Evolutionary conservation across 2,329 filamentous ascomycete species (phyloP).

Genomic region (Claviceps sp.): DNA sequence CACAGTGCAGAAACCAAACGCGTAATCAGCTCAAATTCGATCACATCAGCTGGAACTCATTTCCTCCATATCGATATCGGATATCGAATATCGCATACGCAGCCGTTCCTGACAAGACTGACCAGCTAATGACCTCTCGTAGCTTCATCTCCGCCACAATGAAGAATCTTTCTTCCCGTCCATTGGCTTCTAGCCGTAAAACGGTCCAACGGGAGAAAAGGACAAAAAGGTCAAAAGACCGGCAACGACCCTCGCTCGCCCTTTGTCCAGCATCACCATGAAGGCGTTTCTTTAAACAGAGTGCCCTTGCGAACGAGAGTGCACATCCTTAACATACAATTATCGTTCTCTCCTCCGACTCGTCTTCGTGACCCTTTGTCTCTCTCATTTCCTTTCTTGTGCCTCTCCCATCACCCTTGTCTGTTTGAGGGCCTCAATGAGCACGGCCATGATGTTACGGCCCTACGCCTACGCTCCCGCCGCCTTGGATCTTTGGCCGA

Average conservation of each 20-base stretch:
- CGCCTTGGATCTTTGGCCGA: slow-evolving; percentile 7
- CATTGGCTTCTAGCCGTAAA: neutral
- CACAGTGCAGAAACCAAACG: no score
- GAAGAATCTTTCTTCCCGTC: neutral
- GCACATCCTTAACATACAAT: neutral
- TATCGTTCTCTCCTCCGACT: neutral
- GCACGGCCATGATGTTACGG: slow-evolving; percentile 6
- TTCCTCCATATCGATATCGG: neutral
- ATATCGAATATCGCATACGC: neutral
- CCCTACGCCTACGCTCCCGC: slow-evolving; percentile 6
- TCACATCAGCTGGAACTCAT: no score
- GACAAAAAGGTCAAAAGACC: neutral
- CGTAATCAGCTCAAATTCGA: no score
- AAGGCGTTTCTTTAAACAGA: neutral
- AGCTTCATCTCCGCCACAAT: neutral
- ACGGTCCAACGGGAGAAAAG: neutral
- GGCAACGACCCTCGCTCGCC: neutral
- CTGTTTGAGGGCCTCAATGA: slow-evolving; percentile 5
- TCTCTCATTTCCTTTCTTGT: no score
- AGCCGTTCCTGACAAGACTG: neutral
- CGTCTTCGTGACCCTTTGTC: neutral
- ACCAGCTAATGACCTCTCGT: neutral
- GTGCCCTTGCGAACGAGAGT: neutral
- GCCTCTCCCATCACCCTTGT: neutral
- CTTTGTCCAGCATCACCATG: neutral